A percentile compares a stretch with the other conserved stretches of the same genome.
Conservation (phyloP, 2,329 filamentous ascomycete species). For the Coniochaeta ligniaria region DNA sequence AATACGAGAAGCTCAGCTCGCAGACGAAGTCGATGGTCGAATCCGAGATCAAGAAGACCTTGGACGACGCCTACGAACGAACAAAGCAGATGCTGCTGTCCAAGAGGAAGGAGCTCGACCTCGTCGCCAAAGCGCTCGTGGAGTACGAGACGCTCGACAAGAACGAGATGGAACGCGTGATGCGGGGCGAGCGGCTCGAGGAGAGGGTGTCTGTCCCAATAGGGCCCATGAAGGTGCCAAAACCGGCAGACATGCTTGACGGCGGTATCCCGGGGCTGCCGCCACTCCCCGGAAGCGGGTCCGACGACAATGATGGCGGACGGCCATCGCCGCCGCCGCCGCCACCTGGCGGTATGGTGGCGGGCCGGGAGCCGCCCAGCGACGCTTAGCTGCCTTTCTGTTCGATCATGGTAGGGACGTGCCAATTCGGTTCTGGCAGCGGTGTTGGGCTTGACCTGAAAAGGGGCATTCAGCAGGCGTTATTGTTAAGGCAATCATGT, state of each 20-base stretch:
- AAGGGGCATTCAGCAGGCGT: constrained; percentile 1
- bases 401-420: not conserved
- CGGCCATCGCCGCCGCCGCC: not conserved
- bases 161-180: constrained; percentile 83
- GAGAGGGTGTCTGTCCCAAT: constrained; percentile 56
- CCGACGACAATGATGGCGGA: not conserved
- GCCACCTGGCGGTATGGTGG: constrained; percentile 1
- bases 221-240: constrained; percentile 62
- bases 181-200: constrained; percentile 75
- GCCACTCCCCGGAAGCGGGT: constrained; percentile 6
- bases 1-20: constrained; percentile 75
- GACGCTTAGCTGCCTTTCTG: not conserved
- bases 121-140: constrained; percentile 80
- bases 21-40: constrained; percentile 86
- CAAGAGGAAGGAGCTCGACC: constrained; percentile 78
- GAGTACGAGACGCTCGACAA: constrained; percentile 91
- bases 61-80: constrained; percentile 74
- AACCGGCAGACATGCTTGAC: constrained; percentile 14
- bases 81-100: constrained; percentile 64
- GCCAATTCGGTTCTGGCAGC: not conserved
- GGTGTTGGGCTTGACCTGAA: not conserved
- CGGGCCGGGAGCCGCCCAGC: not conserved
- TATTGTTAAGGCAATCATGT: not conserved
- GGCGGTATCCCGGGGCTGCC: constrained; percentile 11
- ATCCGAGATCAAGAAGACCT: constrained; percentile 73